Conservation (phyloP, 805 yeast species). For the Brettanomyces anomalus region DNA sequence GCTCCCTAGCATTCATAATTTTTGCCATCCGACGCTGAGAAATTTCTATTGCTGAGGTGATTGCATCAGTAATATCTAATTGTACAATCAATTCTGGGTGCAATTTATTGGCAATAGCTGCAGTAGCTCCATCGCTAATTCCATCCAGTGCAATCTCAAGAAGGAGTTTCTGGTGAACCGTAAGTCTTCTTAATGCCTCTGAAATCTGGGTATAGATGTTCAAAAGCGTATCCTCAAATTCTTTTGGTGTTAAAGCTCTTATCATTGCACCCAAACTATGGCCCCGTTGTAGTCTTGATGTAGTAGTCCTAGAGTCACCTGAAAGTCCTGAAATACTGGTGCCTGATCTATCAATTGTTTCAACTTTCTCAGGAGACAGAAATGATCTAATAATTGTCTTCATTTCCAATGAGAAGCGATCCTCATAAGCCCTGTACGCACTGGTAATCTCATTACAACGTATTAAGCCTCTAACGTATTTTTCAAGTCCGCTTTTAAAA, state of each 20-base stretch:
- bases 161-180: slow-evolving; percentile 69
- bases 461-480: slow-evolving; percentile 45
- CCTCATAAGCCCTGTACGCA: slow-evolving; percentile 61
- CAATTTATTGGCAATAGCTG: slow-evolving; percentile 16
- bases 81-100: slow-evolving; percentile 39
- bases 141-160: slow-evolving; percentile 59
- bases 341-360: slow-evolving; percentile 4
- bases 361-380: slow-evolving; percentile 43
- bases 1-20: slow-evolving; percentile 68
- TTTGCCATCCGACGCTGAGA: slow-evolving; percentile 73
- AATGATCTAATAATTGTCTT: slow-evolving; percentile 60
- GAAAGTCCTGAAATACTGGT: slow-evolving; percentile 4
- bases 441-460: slow-evolving; percentile 52
- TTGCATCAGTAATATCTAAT: slow-evolving; percentile 57
- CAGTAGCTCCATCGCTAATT: slow-evolving; percentile 22
- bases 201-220: slow-evolving; percentile 54
- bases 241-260: slow-evolving; percentile 59
- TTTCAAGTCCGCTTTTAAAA: slow-evolving; percentile 35
- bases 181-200: slow-evolving; percentile 65
- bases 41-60: slow-evolving; percentile 58
- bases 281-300: slow-evolving; percentile 8
- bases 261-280: slow-evolving; percentile 31
- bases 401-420: slow-evolving; percentile 57
- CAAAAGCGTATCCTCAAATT: slow-evolving; percentile 64
- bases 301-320: slow-evolving; percentile 16